Evolutionary conservation across 257 asterid genomes (phyloP), one percentile per base, ranked within the genome.

Genomic region (Schizonepeta tenuifolia): DNA sequence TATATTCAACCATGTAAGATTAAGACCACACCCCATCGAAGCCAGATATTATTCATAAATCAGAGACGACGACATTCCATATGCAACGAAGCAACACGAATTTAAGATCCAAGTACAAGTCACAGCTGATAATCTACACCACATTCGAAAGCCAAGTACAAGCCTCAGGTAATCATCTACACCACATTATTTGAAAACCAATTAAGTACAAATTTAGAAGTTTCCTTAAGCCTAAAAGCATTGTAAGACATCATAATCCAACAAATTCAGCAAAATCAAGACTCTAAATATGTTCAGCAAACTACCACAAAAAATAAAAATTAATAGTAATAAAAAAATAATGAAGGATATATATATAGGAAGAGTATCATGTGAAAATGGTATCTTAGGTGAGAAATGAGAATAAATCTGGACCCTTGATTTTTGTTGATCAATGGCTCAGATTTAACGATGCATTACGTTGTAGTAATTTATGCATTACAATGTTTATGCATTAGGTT

Each of bases 101-200:
- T 20, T 1, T n/a, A 8, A 59, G 6, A 60, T 49, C 55, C 50
- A 18, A 21, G 44, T n/a, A 20, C 11, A 26, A 54, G 51, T 61
- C 33, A 12, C 17, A 53, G 31, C 11, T 57, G 36, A 21, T 26
- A 15, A 43, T 60, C 11, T 31, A 1, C 33, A 28, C n/a, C n/a
- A n/a, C n/a, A n/a, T 18, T 3, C 6, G 8, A 58, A 14, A 60
- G 33, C 54, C 50, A 17, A 20, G 44, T n/a, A 20, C 11, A 24
- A 54, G 50, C 67, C 31, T 7, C 17, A 51, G 49, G n/a, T 56
- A 22, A 21, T 26, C 20, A 33, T 60, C 11, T 31, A 56, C 56
- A 60, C 43, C 54, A 47, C 17, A 75, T n/a, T n/a, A n/a, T 69
- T 40, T 14, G 21, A 46, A 31, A 53, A 36, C 66, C n/a, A 63